These are phyloP conservation scores for Volvox carteri DNA, from an alignment of 163 green algal genomes.

Conservation along the genomic window DNA sequence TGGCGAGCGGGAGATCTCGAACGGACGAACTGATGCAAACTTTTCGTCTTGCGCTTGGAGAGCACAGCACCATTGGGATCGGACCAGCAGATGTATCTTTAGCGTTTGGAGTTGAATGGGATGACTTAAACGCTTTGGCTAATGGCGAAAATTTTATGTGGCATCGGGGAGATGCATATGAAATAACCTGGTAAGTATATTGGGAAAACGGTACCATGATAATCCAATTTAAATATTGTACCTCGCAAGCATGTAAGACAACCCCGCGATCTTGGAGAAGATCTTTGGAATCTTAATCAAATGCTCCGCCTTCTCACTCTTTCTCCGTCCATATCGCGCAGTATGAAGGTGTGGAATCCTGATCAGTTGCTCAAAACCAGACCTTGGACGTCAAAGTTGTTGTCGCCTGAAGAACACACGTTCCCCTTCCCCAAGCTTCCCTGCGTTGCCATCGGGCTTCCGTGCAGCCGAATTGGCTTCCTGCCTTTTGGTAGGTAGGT, in stretches of 20 bases:
- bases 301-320: not conserved
- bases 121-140: not conserved
- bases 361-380: no score
- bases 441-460: no score
- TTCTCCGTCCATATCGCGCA: not conserved
- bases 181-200: constrained; percentile 4
- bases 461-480: no score
- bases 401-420: no score
- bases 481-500: no score
- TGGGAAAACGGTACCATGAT: not conserved
- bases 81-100: not conserved
- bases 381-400: no score
- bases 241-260: not conserved
- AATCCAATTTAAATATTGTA: not conserved
- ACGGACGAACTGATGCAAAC: not conserved
- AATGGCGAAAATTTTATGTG: constrained; percentile 26
- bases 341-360: no score
- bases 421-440: no score
- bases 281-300: not conserved
- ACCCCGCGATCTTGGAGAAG: not conserved
- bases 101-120: not conserved
- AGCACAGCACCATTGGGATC: not conserved
- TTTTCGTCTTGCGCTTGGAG: not conserved
- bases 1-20: not conserved
- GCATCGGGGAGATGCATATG: not conserved